Evolutionary conservation across 768 basidiomycete genomes (phyloP), one percentile per base, ranked within the genome.

Genomic region (Pilatotrama ljubarskyi): DNA sequence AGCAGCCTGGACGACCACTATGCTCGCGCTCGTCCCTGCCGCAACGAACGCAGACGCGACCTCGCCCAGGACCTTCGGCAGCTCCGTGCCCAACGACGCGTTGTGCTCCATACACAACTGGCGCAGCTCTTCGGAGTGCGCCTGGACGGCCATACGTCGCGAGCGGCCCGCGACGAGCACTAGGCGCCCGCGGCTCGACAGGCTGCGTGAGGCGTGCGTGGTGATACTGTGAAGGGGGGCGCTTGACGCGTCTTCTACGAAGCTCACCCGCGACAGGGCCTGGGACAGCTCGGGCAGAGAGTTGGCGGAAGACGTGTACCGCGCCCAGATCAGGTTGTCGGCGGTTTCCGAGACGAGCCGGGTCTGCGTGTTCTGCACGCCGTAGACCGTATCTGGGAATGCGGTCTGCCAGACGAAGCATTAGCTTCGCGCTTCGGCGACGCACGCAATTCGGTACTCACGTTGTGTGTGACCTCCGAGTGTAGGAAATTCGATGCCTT

Each of bases 331-430:
- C 25, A 95, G 64, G 66, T 86, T 84, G 71, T 98, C 95, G 0
- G 93, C 93, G 1, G 90, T 90, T 20, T 90, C 84, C 0, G 92
- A 95, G 3, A 82, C 83, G 13, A 97, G 73, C 6, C 82, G 81
- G 11, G 80, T 85, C 66, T 87, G 79, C 5, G 91, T 89, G 57
- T 76, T 85, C 5, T 77, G 74, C 25, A 81, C 75, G 0, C 83
- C 88, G 61, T 94, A 94, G 0, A 91, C 73, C 0, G 93, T 94
- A 63, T 93, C 90, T 1, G 83, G 78, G 44, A 83, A 81, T 9
- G 77, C 64, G 46, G 2, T 79, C 83, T 85, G 35, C 38, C 47
- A 22, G 32, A 5, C n/a, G 17, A 25, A 2, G 8, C 3, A 7
- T 42, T 42, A 54, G 38, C 43, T 9, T 18, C 17, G 20, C 18